Evolutionary conservation across 2,329 filamentous ascomycete species (phyloP).

Genomic region (Epichloe sibirici): DNA sequence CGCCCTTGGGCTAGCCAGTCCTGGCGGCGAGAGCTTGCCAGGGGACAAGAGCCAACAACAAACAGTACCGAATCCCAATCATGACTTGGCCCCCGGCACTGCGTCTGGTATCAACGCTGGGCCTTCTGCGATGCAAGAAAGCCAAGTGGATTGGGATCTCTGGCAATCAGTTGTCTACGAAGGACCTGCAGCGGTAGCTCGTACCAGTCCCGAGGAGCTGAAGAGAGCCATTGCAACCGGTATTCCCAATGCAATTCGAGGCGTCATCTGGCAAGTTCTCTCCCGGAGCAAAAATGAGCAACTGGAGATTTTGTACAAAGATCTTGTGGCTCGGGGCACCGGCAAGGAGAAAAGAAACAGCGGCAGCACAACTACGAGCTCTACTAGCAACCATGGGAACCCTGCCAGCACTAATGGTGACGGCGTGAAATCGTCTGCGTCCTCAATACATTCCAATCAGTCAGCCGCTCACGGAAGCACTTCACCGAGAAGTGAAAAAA

Average conservation of each 20-base stretch:
- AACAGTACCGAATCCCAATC: conserved; percentile 53
- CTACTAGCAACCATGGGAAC: conserved; percentile 37
- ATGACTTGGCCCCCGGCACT: conserved; percentile 69
- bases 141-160: conserved; percentile 92
- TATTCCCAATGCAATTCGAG: conserved; percentile 87
- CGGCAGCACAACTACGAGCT: conserved; percentile 38
- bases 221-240: conserved; percentile 85
- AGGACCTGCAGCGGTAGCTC: conserved; percentile 75
- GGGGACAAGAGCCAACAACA: conserved; percentile 21
- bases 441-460: conserved; percentile 69
- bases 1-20: conserved; percentile 11
- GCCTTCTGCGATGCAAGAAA: conserved; percentile 56
- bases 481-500: conserved; percentile 48
- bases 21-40: conserved; percentile 14
- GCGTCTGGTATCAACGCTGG: conserved; percentile 70
- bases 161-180: conserved; percentile 96
- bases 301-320: conserved; percentile 74
- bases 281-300: conserved; percentile 92
- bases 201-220: conserved; percentile 79
- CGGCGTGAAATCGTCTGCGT: conserved; percentile 63
- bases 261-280: conserved; percentile 97
- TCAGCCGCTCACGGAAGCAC: conserved; percentile 48
- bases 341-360: conserved; percentile 60
- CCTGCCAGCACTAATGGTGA: conserved; percentile 49
- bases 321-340: conserved; percentile 67